Evolutionary conservation across 2,329 filamentous ascomycete species (phyloP).

Genomic region (Anthostomella pinea): DNA sequence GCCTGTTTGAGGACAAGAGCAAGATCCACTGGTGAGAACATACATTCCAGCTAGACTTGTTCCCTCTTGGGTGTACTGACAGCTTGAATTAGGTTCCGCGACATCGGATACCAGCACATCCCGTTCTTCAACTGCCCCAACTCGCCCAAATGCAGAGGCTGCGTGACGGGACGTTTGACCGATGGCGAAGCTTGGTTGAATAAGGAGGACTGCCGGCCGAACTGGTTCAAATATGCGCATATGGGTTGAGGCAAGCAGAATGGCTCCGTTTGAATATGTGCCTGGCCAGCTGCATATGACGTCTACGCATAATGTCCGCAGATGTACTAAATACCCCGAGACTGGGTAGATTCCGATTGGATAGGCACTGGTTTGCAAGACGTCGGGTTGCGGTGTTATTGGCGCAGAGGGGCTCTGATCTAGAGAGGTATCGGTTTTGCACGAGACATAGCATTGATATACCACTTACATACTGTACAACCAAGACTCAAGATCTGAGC

Average conservation of each 20-base stretch:
- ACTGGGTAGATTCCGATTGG: slow-evolving; percentile 21
- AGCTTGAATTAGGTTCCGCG: slow-evolving; percentile 76
- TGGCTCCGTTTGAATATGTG: slow-evolving; percentile 6
- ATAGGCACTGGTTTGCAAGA: slow-evolving; percentile 22
- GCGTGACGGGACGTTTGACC: slow-evolving; percentile 81
- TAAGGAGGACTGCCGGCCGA: slow-evolving; percentile 89
- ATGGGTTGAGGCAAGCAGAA: slow-evolving; percentile 54
- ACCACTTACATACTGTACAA: slow-evolving; percentile 10
- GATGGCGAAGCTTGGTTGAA: slow-evolving; percentile 83
- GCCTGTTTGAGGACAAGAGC: slow-evolving; percentile 84
- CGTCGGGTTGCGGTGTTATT: slow-evolving; percentile 22
- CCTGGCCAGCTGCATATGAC: slow-evolving; percentile 9
- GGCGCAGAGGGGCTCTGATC: slow-evolving; percentile 17
- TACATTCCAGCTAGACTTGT: background rate
- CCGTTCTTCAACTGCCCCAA: slow-evolving; percentile 99
- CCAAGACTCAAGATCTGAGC: no score
- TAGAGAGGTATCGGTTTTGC: slow-evolving; percentile 17
- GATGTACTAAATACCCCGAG: slow-evolving; percentile 27
- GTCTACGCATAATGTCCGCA: slow-evolving; percentile 19
- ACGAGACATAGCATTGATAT: slow-evolving; percentile 10
- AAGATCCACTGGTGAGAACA: slow-evolving; percentile 83
- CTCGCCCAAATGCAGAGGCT: slow-evolving; percentile 87
- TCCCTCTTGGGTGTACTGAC: slow-evolving; percentile 15
- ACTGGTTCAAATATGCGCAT: slow-evolving; percentile 95
- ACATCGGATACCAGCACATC: slow-evolving; percentile 97